Base-by-base conservation (phyloP, 768 basidiomycete species). In the Tephrocybe sp. region DNA sequence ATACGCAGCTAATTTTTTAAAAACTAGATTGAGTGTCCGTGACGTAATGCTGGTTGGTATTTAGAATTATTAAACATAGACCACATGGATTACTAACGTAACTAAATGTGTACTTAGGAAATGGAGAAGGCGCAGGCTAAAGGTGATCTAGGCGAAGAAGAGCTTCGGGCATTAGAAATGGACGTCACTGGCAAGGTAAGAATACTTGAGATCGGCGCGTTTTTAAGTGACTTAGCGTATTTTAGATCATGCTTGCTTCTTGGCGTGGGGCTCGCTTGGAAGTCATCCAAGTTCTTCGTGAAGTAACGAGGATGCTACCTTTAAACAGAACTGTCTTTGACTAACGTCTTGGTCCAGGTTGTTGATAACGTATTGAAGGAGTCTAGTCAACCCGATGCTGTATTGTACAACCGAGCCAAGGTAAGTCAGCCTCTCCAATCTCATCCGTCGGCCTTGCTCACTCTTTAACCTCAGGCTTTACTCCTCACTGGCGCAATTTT, bases 221-320 rank as follows among this genome's bases (percentile, higher is more conserved):
- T n/a, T 22, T 43, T 22, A 16, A 42, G 34, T 46, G 42, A 19
- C 39, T 46, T 12, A 30, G 22, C 8, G 20, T 40, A 33, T 10
- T 30, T 4, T 54, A 90, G 85, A 93, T 97, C 64, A 80, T 98
- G 72, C 83, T 98, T 23, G 96, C 95, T 5, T 96, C 96, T 20
- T 99, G 97, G 97, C 85, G 94, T 51, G 97, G 96, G 12, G 96
- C 95, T 3, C 84, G 95, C 46, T 83, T 98, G 63, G 97, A 99
- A 71, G 93, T 98, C 36, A 80, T 89, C 17, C 89, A 92, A 60
- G 92, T 98, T 12, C 75, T 96, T 42, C 80, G 92, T 45, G 85
- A 91, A 75, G 68, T 73, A 51, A 14, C 62, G 41, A 35, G 22
- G 16, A 30, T 11, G 23, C 2, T 10, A 2, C 17, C 12, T 5